Conservation (phyloP, 371 early-diverging fungal species). For the Mucor velutinosus region DNA sequence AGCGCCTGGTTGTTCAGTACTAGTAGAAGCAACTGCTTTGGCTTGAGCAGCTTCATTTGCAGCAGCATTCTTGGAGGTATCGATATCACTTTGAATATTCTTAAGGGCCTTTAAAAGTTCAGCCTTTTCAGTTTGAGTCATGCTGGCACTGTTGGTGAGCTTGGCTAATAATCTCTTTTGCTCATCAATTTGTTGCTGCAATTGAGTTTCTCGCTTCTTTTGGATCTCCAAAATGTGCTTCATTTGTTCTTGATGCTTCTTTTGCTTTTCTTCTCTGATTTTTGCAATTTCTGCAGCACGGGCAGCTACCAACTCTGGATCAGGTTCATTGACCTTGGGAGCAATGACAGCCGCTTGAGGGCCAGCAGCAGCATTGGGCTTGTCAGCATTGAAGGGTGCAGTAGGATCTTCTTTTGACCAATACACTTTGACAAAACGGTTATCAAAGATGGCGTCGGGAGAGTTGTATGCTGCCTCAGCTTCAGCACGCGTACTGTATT, state of each 20-base stretch:
- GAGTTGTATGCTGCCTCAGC: conserved; percentile 75
- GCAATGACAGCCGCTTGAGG: conserved; percentile 13
- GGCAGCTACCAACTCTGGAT: conserved; percentile 48
- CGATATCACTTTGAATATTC: conserved; percentile 37
- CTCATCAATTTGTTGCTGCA: conserved; percentile 64
- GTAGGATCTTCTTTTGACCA: conserved; percentile 56
- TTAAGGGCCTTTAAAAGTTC: conserved; percentile 51
- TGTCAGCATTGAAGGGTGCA: background rate
- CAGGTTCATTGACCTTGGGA: conserved; percentile 37
- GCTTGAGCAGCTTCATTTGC: conserved; percentile 1
- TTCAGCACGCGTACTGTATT: conserved; percentile 63
- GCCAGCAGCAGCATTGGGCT: background rate
- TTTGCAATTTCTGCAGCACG: conserved; percentile 49
- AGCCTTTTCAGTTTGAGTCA: conserved; percentile 55
- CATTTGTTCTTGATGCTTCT: conserved; percentile 56
- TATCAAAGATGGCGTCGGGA: conserved; percentile 85
- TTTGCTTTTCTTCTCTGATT: conserved; percentile 39
- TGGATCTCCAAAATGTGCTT: conserved; percentile 60
- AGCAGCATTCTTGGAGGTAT: conserved; percentile 25
- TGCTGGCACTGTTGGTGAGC: conserved; percentile 49
- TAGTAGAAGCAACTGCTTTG: background rate
- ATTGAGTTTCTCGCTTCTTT: conserved; percentile 58
- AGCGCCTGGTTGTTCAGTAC: background rate
- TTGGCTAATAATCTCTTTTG: conserved; percentile 64
- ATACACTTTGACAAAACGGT: conserved; percentile 88